Evolutionary conservation across 2,329 filamentous ascomycete genomes (phyloP), one percentile per base, ranked within the genome.

Genomic region (Pseudofabraea citricarpa): DNA sequence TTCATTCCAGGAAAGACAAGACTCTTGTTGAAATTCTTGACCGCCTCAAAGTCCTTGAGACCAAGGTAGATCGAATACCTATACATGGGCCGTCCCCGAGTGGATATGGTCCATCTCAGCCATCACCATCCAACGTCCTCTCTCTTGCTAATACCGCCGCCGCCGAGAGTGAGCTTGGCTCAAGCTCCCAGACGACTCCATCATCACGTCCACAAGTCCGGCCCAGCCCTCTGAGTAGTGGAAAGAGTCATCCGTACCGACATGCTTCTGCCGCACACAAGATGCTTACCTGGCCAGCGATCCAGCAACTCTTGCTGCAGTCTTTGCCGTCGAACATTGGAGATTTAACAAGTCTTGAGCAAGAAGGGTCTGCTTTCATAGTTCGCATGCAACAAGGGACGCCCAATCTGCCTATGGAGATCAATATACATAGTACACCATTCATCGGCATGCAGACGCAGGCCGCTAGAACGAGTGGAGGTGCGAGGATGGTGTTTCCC

Each of bases 1-100:
- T 52, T 12, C 27, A 4, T 29, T 35, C 23, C 54, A 81, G 77
- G 57, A 82, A 82, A 62, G 78, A 82, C 57, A 80, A 77, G 60
- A 81, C 77, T 2, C 65, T 81, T 52, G 69, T 77, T 32, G 75
- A 82, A 54, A 81, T 82, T 41, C 64, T 81, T 22, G 75, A 80
- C 37, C 68, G 72, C 9, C 64, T 81, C 40, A 75, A 72, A 49
- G 67, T 62, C 41, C 63, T 81, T 35, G 76, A 81, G 56, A 66
- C 58, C 41, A 81, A 80, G 58, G 69, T 81, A 50, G 76, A 81
- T 60, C 39, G 60, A 55, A 55, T 60, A 50, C 52, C 55, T 41
- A 29, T 31, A 29, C 51, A 49, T 20, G 13, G 33, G 5, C 19
- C 42, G 22, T 15, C 38, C 35, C 20, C 40, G 4, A 26, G 36